phyloP scores from a whole-genome alignment of 768 basidiomycete species.

The Rhodotorula diobovata region DNA sequence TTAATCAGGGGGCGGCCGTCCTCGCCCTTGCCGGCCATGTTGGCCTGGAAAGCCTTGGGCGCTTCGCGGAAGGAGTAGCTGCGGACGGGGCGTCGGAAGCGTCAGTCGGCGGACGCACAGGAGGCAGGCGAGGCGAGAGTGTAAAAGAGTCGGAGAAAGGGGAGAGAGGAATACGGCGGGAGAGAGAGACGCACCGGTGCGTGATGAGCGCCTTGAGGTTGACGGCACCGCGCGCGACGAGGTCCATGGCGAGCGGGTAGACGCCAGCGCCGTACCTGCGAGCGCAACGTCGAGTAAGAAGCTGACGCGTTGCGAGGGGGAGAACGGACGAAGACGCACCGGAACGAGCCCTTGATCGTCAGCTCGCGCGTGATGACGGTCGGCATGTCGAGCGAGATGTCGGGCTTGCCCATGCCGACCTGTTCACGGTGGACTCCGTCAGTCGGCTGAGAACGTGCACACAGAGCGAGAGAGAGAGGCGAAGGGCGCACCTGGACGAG shows the following conservation, averaged over 20 bases:
- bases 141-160: neutral
- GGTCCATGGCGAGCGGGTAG: constrained; percentile 76
- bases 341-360: constrained; percentile 82
- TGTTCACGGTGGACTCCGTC: constrained; percentile 41
- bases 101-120: neutral
- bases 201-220: constrained; percentile 84
- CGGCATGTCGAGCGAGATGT: constrained; percentile 64
- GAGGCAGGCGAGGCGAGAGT: neutral
- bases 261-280: constrained; percentile 59
- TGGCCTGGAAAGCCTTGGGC: constrained; percentile 68
- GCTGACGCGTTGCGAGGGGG: neutral
- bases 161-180: neutral
- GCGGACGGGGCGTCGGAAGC: constrained; percentile 43
- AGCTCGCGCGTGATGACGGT: constrained; percentile 63
- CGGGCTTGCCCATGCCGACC: constrained; percentile 81
- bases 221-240: constrained; percentile 74
- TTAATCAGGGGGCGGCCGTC: too few relatives aligned
- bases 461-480: too few relatives aligned
- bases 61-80: constrained; percentile 72
- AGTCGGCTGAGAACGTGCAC: neutral
- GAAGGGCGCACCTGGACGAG: constrained; percentile 34
- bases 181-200: constrained; percentile 57
- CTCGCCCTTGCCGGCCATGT: neutral
- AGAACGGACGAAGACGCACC: constrained; percentile 56
- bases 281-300: neutral